Conservation (phyloP, 139 green algal genomes). For the Tetradesmus lagerheimii region DNA sequence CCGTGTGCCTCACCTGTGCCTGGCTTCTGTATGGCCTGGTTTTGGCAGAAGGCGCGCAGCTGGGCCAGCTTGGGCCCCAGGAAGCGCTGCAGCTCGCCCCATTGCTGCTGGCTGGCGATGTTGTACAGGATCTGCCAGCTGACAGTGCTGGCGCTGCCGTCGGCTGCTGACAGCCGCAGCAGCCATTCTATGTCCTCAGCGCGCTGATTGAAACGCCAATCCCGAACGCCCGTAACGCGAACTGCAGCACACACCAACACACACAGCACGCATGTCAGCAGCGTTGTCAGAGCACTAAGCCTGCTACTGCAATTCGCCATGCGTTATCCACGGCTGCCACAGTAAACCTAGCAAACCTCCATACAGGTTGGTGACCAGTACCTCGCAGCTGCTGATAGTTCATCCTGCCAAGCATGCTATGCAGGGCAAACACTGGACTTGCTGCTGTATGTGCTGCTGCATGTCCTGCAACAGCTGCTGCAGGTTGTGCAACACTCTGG, state of each 20-base stretch:
- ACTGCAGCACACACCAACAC: not conserved
- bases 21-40: conserved; percentile 27
- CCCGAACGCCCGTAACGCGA: conserved; percentile 33
- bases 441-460: not conserved
- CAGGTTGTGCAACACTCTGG: not conserved
- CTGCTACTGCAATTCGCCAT: too few relatives aligned
- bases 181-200: conserved; percentile 50
- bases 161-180: conserved; percentile 27
- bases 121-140: conserved; percentile 51
- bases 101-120: conserved; percentile 41
- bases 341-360: too few relatives aligned
- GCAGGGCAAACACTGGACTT: not conserved
- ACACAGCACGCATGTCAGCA: not conserved
- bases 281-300: not conserved
- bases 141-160: conserved; percentile 34
- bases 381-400: not conserved
- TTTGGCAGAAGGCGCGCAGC: conserved; percentile 38
- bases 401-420: too few relatives aligned
- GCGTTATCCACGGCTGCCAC: too few relatives aligned
- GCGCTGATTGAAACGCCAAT: conserved; percentile 48
- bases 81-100: conserved; percentile 47
- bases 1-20: not conserved
- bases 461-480: not conserved
- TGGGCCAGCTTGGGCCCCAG: conserved; percentile 41
- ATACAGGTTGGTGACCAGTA: not conserved